Percentiles rank a stretch among this genome's conserved stretches.
These are phyloP conservation scores for Botrytis pseudocinerea DNA, from an alignment of 2,329 filamentous ascomycete species.

Conservation along the genomic window DNA sequence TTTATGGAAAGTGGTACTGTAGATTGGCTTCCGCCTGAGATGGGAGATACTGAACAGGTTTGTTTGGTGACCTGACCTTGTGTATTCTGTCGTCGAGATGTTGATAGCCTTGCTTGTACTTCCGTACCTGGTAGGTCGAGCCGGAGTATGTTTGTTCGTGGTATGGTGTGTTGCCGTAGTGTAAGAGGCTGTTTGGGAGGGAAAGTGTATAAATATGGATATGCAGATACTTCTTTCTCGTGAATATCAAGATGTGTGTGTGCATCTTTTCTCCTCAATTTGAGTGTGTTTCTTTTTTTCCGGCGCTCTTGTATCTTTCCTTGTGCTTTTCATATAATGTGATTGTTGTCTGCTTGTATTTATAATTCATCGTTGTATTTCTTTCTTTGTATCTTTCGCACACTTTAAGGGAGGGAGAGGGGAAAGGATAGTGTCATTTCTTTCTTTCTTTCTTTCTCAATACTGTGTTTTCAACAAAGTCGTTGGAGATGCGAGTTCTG, in stretches of 20 bases:
- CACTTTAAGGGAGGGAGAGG: no score
- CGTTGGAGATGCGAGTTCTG: background rate
- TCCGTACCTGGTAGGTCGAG: background rate
- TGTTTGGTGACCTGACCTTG: background rate
- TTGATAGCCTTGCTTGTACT: background rate
- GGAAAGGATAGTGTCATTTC: no score
- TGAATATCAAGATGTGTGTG: background rate
- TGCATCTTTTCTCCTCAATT: background rate
- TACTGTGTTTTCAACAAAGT: no score
- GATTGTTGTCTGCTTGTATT: background rate
- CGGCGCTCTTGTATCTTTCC: background rate
- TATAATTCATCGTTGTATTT: background rate
- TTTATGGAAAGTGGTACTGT: background rate
- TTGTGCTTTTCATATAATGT: background rate
- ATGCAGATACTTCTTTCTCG: background rate
- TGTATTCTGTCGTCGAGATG: background rate
- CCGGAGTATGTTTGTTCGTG: background rate
- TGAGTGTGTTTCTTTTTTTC: accelerated
- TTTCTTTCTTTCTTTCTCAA: no score
- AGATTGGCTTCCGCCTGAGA: background rate
- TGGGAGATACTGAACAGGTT: background rate
- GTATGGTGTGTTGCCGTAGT: background rate
- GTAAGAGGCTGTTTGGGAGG: background rate
- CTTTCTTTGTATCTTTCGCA: background rate
- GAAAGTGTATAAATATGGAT: background rate